phyloP scores from a whole-genome alignment of 805 yeast genomes.

The Diddensiella santjacobensis region DNA sequence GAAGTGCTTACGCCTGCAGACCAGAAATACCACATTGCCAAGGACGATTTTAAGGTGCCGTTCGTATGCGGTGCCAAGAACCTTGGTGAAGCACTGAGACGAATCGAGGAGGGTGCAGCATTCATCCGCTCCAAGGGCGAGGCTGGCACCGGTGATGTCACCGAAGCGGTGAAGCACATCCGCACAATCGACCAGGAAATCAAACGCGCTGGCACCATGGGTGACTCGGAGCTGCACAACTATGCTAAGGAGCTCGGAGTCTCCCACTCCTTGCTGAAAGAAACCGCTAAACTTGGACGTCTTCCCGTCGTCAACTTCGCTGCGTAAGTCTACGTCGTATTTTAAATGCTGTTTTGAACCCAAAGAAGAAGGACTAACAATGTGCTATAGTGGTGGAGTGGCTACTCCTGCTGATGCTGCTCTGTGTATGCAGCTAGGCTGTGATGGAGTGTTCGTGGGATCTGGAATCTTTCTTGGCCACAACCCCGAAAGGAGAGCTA shows the following conservation, averaged over 20 bases:
- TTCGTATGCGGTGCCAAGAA: conserved; percentile 83
- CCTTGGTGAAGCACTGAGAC: conserved; percentile 76
- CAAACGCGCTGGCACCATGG: conserved; percentile 40
- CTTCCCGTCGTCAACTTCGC: conserved; percentile 83
- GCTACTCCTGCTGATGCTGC: conserved; percentile 90
- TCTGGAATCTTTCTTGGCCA: conserved; percentile 75
- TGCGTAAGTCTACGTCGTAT: conserved; percentile 46
- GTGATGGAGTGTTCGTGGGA: conserved; percentile 75
- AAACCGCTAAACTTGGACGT: conserved; percentile 51
- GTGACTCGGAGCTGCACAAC: conserved; percentile 44
- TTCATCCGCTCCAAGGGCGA: conserved; percentile 87
- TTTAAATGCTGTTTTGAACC: too few species aligned
- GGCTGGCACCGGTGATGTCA: conserved; percentile 84
- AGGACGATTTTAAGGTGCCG: conserved; percentile 60
- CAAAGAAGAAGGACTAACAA: too few species aligned
- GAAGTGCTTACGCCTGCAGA: conserved; percentile 85
- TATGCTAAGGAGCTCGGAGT: conserved; percentile 60
- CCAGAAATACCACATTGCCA: conserved; percentile 58
- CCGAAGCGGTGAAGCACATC: conserved; percentile 77
- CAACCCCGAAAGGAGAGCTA: conserved; percentile 69
- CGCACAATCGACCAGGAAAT: conserved; percentile 57
- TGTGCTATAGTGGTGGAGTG: conserved; percentile 59
- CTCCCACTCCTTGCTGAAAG: conserved; percentile 49
- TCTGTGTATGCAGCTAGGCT: conserved; percentile 74
- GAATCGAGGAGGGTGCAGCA: conserved; percentile 80